Percentiles rank a stretch among this genome's conserved stretches.
phyloP scores from a whole-genome alignment of 495 filamentous ascomycete genomes.

The Xylaria venustula region DNA sequence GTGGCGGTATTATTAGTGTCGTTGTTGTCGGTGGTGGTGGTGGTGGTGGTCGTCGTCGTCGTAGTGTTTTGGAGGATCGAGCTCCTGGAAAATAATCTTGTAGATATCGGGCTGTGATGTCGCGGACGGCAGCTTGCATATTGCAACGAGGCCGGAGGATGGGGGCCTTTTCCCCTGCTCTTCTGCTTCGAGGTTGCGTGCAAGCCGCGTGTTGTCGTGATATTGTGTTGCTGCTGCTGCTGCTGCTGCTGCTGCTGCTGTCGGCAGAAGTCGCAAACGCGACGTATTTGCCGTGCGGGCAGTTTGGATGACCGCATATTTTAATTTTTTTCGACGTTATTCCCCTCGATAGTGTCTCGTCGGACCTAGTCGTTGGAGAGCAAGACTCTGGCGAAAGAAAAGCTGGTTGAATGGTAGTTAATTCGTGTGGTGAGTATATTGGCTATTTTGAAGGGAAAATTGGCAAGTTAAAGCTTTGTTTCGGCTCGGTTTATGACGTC shows the following conservation, averaged over 20 bases:
- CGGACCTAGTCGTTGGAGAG: too few relatives aligned
- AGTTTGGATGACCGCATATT: slow-evolving; percentile 22
- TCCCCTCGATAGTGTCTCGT: too few relatives aligned
- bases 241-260: slow-evolving; percentile 14
- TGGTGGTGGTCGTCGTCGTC: too few relatives aligned
- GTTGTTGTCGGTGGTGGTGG: too few relatives aligned
- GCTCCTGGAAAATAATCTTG: not conserved
- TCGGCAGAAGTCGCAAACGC: slow-evolving; percentile 25
- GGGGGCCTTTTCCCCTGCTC: not conserved
- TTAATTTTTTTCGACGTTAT: not conserved
- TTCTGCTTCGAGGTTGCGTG: not conserved
- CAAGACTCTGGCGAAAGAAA: too few relatives aligned
- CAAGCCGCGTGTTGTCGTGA: not conserved
- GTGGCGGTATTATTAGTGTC: too few relatives aligned
- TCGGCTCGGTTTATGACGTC: slow-evolving; percentile 14
- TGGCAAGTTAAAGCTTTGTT: not conserved
- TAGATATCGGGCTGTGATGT: not conserved
- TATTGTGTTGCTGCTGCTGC: not conserved
- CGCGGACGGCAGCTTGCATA: not conserved
- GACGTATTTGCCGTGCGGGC: slow-evolving; percentile 13
- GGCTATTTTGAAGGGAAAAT: not conserved
- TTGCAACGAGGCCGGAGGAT: not conserved
- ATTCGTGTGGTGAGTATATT: not conserved
- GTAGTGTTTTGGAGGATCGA: not conserved
- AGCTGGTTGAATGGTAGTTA: too few relatives aligned